Percentiles rank a stretch among this genome's conserved stretches.
Conservation (phyloP, 257 asterid species). For the Forsythia viridissima region DNA sequence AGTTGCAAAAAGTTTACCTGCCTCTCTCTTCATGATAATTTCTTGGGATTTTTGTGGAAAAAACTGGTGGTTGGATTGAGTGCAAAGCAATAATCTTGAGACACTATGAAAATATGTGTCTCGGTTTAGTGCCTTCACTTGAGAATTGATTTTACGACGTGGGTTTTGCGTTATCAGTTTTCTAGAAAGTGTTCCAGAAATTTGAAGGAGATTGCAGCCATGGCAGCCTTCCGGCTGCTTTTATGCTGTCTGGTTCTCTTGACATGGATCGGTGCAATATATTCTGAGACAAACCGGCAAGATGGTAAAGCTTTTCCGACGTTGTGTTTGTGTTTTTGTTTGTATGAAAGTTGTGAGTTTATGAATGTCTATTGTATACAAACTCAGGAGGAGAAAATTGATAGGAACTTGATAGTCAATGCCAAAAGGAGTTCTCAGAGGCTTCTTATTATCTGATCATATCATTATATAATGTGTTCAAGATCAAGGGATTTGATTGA, state of each 20-base stretch:
- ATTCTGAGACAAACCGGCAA: not conserved
- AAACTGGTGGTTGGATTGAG: not conserved
- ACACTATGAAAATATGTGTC: not conserved
- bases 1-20: not conserved
- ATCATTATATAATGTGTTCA: not conserved
- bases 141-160: not conserved
- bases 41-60: not conserved
- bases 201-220: not conserved
- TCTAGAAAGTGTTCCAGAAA: not conserved
- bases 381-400: not conserved
- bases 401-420: not conserved
- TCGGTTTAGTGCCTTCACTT: not conserved
- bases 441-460: not conserved
- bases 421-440: not conserved
- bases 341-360: not conserved
- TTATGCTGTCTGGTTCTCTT: not conserved
- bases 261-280: not conserved
- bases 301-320: not conserved
- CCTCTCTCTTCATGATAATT: not conserved
- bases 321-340: not conserved
- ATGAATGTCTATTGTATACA: not conserved
- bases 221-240: slow-evolving; percentile 5
- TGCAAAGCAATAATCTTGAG: not conserved
- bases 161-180: not conserved
- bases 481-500: not conserved